Evolutionary conservation across 129 eudicot genomes (phyloP).

Genomic region (Artemisia argyi): DNA sequence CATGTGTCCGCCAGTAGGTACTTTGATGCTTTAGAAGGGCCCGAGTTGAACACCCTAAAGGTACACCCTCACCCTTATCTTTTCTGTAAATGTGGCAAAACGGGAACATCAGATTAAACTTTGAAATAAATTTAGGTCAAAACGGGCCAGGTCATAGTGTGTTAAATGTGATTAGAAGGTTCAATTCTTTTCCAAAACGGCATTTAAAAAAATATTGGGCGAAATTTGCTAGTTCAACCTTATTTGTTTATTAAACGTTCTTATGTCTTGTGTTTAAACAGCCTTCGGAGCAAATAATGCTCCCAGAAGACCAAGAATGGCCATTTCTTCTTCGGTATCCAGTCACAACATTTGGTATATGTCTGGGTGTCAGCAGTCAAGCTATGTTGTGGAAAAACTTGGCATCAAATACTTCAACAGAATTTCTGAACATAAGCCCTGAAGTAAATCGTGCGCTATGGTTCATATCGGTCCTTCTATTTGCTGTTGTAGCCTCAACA

Average conservation of each 20-base stretch:
- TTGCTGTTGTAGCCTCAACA: not conserved
- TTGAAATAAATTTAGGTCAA: constrained; percentile 27
- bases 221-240: not conserved
- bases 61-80: not conserved
- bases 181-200: too few species aligned
- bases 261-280: not conserved
- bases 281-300: constrained; percentile 17
- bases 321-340: constrained; percentile 14
- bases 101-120: not conserved
- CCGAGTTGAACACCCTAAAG: constrained; percentile 31
- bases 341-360: constrained; percentile 11
- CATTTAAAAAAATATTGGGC: not conserved
- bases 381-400: constrained; percentile 17
- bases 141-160: constrained; percentile 57
- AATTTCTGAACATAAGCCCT: constrained; percentile 11
- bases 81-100: constrained; percentile 1
- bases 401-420: not conserved
- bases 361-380: constrained; percentile 6
- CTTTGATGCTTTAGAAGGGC: constrained; percentile 49
- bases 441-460: constrained; percentile 2
- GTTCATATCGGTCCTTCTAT: constrained; percentile 7
- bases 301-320: constrained; percentile 7
- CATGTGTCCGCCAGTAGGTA: constrained; percentile 56
- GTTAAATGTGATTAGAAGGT: not conserved
- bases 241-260: not conserved